phyloP scores from a whole-genome alignment of 148 eudicot species.

The Rhododendron molle region DNA sequence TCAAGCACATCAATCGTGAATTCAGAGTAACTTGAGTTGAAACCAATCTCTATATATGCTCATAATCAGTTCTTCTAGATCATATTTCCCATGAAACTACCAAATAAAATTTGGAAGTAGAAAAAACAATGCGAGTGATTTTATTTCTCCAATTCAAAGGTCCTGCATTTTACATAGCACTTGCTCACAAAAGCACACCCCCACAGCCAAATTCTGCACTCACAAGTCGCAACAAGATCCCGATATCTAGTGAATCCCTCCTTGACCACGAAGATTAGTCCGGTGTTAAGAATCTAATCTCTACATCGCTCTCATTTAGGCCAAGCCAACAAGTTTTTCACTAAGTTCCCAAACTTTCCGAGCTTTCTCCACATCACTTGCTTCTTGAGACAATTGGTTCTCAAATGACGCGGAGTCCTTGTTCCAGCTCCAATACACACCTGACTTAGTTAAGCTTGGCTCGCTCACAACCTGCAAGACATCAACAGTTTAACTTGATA shows the following conservation, averaged over 20 bases:
- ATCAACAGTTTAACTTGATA: background rate
- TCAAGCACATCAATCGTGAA: background rate
- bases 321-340: constrained; percentile 88
- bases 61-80: background rate
- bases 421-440: constrained; percentile 98
- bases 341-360: constrained; percentile 83
- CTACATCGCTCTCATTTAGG: constrained; percentile 12
- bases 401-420: constrained; percentile 66
- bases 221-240: background rate
- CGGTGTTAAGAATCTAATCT: background rate
- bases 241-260: background rate
- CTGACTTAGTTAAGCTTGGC: constrained; percentile 77
- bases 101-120: background rate
- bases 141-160: background rate
- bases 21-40: background rate
- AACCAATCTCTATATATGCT: background rate
- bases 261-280: background rate
- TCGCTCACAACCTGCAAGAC: constrained; percentile 67
- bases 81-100: background rate
- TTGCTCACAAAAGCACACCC: background rate
- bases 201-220: background rate
- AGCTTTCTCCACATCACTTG: constrained; percentile 78
- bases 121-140: background rate
- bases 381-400: constrained; percentile 84
- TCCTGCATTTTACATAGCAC: background rate